Percentiles rank a stretch among this genome's conserved stretches.
Conservation (phyloP, 2,329 filamentous ascomycete species). For the Drechslerella coelobrocha region DNA sequence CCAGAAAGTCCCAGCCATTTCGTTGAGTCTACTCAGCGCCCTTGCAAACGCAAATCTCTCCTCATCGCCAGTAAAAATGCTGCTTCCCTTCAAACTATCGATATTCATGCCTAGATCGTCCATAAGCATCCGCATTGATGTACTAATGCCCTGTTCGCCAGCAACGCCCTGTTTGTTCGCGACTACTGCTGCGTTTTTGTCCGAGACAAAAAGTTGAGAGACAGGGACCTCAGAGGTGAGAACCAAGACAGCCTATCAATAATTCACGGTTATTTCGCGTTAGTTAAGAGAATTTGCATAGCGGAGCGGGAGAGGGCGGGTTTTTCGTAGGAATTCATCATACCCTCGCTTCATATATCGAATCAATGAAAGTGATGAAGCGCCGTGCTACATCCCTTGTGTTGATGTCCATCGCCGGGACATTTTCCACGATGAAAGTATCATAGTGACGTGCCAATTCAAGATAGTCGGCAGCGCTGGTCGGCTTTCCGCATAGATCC, state of each 20-base stretch:
- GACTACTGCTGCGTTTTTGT: constrained; percentile 61
- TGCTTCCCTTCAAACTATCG: constrained; percentile 80
- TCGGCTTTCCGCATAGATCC: constrained; percentile 86
- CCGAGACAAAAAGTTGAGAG: constrained; percentile 76
- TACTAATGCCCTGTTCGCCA: constrained; percentile 64
- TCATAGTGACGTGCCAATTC: constrained; percentile 90
- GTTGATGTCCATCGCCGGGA: constrained; percentile 87
- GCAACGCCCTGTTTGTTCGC: constrained; percentile 68
- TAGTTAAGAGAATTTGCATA: not conserved
- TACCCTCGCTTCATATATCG: constrained; percentile 80
- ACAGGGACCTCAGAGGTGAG: constrained; percentile 87
- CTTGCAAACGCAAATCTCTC: constrained; percentile 95
- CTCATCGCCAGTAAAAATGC: constrained; percentile 90
- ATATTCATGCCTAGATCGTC: constrained; percentile 88
- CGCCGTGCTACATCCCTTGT: constrained; percentile 85
- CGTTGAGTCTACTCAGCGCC: constrained; percentile 76
- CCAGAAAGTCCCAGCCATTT: constrained; percentile 49
- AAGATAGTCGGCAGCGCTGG: constrained; percentile 91
- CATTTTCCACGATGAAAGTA: constrained; percentile 87
- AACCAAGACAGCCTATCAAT: constrained; percentile 84
- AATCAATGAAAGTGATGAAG: constrained; percentile 98
- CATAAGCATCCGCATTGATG: constrained; percentile 79
- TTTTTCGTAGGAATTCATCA: too few relatives aligned
- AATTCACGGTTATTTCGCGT: too few relatives aligned
- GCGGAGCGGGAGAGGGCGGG: not conserved